Evolutionary conservation across 495 filamentous ascomycete genomes (phyloP), one percentile per base, ranked within the genome.

Genomic region (Ascobolus immersus): DNA sequence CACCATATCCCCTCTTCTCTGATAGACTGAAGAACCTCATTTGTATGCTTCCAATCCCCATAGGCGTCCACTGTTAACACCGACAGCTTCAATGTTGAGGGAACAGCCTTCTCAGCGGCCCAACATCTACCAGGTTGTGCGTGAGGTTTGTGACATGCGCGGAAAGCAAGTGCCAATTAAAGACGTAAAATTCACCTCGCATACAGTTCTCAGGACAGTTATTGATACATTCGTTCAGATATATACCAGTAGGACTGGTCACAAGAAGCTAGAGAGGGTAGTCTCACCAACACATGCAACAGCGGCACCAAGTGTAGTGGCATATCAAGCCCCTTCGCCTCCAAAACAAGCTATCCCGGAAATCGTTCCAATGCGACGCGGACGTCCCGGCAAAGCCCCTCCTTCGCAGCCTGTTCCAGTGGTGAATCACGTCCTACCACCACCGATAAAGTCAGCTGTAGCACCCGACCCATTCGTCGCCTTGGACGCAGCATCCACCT

Each of bases 321-420:
- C 15, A 56, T 62, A 39, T 72, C 73, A 34, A 65, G 71, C 70
- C 18, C 69, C 74, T 23, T 59, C 66, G 32, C 66, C 74, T 40
- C 63, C 74, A 42, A 67, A 71, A 22, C 65, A 72, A 38, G 54
- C 62, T 5, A 69, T 93, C 38, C 89, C 89, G 4, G 82, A 94
- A 37, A 79, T 96, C 40, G 73, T 73, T 36, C 86, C 86, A 5
- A 94, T 94, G 86, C 63, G 89, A 28, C 66, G 86, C 50, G 86
- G 86, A 5, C 67, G 86, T 34, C 76, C 81, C 5, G 62, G 69
- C 4, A 71, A 65, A 21, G 39, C 47, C 7, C 37, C 45, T 25
- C 45, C 47, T 23, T 49, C 47, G 3, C 36, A 34, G 33, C 43
- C 42, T 27, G 45, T 46, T 7, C n/a, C n/a, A n/a, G n/a, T n/a